These are phyloP conservation scores for Stephania cephalantha DNA, from an alignment of 164 flowering plant genomes.

Conservation along the genomic window DNA sequence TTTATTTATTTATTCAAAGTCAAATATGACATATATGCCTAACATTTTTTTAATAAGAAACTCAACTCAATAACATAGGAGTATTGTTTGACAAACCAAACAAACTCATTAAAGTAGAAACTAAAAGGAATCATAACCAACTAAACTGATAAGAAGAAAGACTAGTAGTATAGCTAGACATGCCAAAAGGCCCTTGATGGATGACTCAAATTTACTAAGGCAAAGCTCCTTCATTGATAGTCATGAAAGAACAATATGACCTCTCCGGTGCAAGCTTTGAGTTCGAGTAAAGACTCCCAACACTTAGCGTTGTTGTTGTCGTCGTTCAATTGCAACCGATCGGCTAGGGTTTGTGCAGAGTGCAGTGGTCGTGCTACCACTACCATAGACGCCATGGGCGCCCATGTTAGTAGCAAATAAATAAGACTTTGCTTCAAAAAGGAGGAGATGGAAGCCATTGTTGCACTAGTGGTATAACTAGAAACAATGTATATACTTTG, in stretches of 20 bases:
- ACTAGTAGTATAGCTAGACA: too few relatives aligned
- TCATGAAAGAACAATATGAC: slow-evolving; percentile 12
- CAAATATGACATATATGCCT: too few relatives aligned
- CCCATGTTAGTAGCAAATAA: background rate
- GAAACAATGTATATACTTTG: background rate
- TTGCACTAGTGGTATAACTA: background rate
- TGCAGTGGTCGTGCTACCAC: background rate
- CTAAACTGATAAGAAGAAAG: too few relatives aligned
- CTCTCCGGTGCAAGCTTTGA: slow-evolving; percentile 26
- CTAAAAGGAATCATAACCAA: too few relatives aligned
- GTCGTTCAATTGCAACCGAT: slow-evolving; percentile 9
- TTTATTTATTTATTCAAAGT: too few relatives aligned
- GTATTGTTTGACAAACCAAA: too few relatives aligned
- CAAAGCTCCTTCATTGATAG: too few relatives aligned
- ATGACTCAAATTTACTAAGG: too few relatives aligned
- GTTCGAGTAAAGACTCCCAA: slow-evolving; percentile 10
- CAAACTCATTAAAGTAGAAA: too few relatives aligned
- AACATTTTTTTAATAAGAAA: too few relatives aligned
- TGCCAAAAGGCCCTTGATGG: too few relatives aligned
- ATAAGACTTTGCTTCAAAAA: background rate
- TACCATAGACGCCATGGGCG: background rate
- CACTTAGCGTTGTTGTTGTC: background rate
- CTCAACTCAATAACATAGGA: too few relatives aligned
- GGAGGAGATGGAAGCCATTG: background rate
- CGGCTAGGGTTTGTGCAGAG: background rate